Evolutionary conservation across 176 grass and related monocot species (phyloP).

Genomic region (Triticum dicoccoides): DNA sequence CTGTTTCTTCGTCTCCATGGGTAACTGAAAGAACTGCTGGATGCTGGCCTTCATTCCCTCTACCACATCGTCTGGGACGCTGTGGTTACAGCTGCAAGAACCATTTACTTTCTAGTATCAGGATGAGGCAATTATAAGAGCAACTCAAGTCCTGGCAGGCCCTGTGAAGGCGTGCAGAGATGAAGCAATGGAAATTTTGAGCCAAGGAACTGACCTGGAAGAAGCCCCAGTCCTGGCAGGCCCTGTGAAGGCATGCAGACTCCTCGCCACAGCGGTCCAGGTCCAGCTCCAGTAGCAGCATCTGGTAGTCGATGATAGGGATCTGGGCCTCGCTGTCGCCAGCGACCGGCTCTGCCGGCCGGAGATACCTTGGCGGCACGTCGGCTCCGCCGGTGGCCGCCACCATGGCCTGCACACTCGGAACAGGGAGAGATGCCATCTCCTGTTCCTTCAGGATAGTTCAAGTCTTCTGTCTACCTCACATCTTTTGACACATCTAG

Average conservation of each 20-base stretch:
- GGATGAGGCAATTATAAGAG: too few species aligned
- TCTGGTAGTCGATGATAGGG: conserved; percentile 29
- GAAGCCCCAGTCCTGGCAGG: conserved; percentile 61
- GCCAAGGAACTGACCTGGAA: conserved; percentile 38
- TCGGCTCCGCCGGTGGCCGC: not conserved
- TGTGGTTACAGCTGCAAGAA: conserved; percentile 32
- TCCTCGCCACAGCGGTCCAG: not conserved
- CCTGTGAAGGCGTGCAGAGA: not conserved
- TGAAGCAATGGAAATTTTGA: not conserved
- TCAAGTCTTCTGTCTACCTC: not conserved
- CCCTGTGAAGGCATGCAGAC: conserved; percentile 23
- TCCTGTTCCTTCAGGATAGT: not conserved
- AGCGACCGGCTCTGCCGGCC: not conserved
- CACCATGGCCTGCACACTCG: conserved; percentile 32
- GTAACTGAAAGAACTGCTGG: conserved; percentile 34
- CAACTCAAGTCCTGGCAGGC: too few species aligned
- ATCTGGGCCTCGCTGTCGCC: not conserved
- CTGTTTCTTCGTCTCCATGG: conserved; percentile 32
- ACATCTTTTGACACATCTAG: not conserved
- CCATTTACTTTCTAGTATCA: not conserved
- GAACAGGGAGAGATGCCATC: conserved; percentile 40
- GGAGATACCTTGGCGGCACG: conserved; percentile 30
- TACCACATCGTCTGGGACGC: conserved; percentile 4
- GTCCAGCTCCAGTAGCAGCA: not conserved
- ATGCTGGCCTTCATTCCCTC: conserved; percentile 28